Conservation (phyloP, 352 stramenopile species). For the Pythium brachiatum region DNA sequence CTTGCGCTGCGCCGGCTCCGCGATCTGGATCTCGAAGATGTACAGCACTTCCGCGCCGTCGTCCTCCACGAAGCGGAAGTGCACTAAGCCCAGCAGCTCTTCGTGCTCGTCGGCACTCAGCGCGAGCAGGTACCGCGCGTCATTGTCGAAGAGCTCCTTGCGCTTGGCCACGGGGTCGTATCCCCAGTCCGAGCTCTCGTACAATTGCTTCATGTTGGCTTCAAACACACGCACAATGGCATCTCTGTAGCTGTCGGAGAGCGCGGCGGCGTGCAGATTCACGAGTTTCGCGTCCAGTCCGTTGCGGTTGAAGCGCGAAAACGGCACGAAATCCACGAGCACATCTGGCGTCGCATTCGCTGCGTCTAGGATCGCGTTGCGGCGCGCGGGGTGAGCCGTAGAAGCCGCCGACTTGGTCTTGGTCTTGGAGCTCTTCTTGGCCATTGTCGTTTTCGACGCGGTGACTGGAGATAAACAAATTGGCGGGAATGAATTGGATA, state of each 20-base stretch:
- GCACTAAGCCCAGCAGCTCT: conserved; percentile 76
- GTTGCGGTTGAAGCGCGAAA: conserved; percentile 54
- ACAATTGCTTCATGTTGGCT: conserved; percentile 90
- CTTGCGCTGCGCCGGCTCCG: conserved; percentile 46
- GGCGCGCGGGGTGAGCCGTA: not conserved
- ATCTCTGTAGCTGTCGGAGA: conserved; percentile 33
- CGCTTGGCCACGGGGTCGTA: conserved; percentile 85
- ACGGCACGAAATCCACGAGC: conserved; percentile 57
- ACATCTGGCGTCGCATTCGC: conserved; percentile 61
- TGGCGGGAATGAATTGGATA: not conserved
- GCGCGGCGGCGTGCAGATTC: conserved; percentile 36
- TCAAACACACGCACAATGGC: conserved; percentile 80
- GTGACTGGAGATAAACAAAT: not conserved
- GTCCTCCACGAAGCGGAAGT: conserved; percentile 94
- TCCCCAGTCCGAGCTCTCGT: conserved; percentile 87
- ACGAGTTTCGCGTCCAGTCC: conserved; percentile 41
- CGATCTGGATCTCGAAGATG: conserved; percentile 94
- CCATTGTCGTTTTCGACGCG: conserved; percentile 16
- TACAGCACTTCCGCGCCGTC: conserved; percentile 90
- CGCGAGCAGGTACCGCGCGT: conserved; percentile 87
- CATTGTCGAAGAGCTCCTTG: conserved; percentile 78
- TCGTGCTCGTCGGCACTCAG: conserved; percentile 6
- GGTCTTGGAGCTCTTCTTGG: conserved; percentile 17
- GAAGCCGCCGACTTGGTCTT: not conserved
- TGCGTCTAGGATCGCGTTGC: conserved; percentile 32